Evolutionary conservation across 352 stramenopile species (phyloP), one percentile per base, ranked within the genome.

Genomic region (Pythium periplocum): DNA sequence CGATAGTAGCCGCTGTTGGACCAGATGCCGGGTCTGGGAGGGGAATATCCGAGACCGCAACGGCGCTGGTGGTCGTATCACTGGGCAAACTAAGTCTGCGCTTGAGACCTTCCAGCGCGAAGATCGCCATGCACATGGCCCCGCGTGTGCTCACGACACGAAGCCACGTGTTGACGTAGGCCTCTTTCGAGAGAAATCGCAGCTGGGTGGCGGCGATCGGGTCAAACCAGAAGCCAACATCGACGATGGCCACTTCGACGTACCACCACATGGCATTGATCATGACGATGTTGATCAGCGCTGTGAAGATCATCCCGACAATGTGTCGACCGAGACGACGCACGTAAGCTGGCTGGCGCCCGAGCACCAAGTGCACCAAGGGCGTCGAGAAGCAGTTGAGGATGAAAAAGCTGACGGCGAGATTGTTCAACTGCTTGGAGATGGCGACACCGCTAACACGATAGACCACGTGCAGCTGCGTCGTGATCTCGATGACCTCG

Each of bases 401-500:
- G 3, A 32, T 33, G 43, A 57, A 52, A 1, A 56, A 30, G 1
- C 42, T 33, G 34, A 62, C 48, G 4, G 38, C 55, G 4, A 62
- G 37, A 42, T 52, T n/a, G 43, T 52, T 62, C 36, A 56, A 43
- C 48, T 37, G 7, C 7, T 17, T 10, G 48, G 48, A 48, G 4
- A 48, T 41, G 35, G 53, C 47, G 17, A 33, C 43, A 8, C 42
- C 37, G 55, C 35, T 57, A 44, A 56, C 53, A 36, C 43, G 35
- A 9, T 57, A 4, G 2, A 62, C 10, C 36, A 57, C 37, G 26
- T 45, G 34, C 35, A 48, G 46, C 48, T 52, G 55, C 35, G 55
- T 52, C 11, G 32, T 37, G 55, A 62, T 55, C 48, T 55, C 55
- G 12, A 62, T 34, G 5, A 48, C 39, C 48, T 55, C 40, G 42